Base-by-base conservation (phyloP, 1,284 basidiomycete genomes). In the Anthracocystis panici-leucophaei region DNA sequence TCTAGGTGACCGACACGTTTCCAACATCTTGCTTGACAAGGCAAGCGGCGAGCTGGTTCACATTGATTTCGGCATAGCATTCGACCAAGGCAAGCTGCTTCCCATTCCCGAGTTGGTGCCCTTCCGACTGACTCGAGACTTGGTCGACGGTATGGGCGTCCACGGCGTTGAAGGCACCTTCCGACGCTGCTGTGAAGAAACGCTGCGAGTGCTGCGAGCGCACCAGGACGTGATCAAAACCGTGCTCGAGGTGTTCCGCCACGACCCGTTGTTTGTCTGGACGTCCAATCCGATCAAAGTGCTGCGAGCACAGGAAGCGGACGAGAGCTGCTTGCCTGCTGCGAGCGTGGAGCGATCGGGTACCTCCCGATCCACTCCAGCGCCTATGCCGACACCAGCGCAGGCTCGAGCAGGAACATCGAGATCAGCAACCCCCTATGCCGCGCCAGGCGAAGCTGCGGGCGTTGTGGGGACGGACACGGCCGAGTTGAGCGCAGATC, bases 11-110 rank as follows among this genome's bases (percentile, higher is more conserved):
- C 90, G 96, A 18, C 96, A 99, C 84, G 89, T 90, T 8, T 92
- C 92, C 42, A 99, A 99, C 85, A 97, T 99, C 76, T 88, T 99
- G 48, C 88, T 99, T 62, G 95, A 98, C 85, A 90, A 90, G 64
- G 86, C 86, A 38, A 91, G 90, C 12, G 96, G 96, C 23, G 94
- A 98, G 84, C 88, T 96, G 35, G 90, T 95, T 5, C 93, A 97
- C 84, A 99, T 99, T 58, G 96, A 99, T 86, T 89, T 99, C 33
- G 96, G 96, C 2, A 93, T 98, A 60, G 94, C 95, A 0, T 99
- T 99, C 85, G 97, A 97, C 77, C 93, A 82, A 93, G 96, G 97
- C 14, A 92, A 92, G 82, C 87, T 91, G 21, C 88, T 99, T 5
- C 88, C 88, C 0, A 89, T 95, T 41, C 94, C 95, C 0, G 97